Evolutionary conservation across 306 rosid species (phyloP), one percentile per base, ranked within the genome.

Genomic region (Glycine tomentella): DNA sequence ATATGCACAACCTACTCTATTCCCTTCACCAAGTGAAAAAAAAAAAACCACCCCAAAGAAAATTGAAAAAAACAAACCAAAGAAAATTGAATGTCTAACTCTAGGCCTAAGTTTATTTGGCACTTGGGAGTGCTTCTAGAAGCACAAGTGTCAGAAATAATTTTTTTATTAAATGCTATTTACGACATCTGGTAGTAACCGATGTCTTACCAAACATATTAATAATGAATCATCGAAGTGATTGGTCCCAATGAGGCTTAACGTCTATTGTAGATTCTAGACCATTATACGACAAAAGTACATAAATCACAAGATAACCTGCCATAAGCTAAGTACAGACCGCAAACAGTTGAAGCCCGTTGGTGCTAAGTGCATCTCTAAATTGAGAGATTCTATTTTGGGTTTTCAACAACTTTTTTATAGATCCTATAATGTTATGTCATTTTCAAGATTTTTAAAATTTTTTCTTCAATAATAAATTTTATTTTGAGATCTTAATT

Each of bases 251-350:
- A 1, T 71, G 40, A 61, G 45, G 33, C 12, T 12, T 57, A 38
- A 7, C 2, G 9, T 33, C 11, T 56, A 38, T 12, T 13, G 56
- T 57, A 65, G 51, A 75, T 69, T 17, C 4, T 4, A 20, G 4
- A 40, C 44, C 64, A 59, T 25, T 78, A 45, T n/a, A 40, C 53
- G 11, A 16, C 81, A 52, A 48, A 15, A 55, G 2, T 36, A 48
- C 56, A 45, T 20, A 67, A 33, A 34, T 67, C 55, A 69, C 57
- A 75, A 46, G 38, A 82, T 10, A 58, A 34, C 56, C 3, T 33
- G n/a, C n/a, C n/a, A n/a, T 17, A 62, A 72, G 17, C 3, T 2
- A 15, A 48, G 31, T 75, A 49, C n/a, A 34, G 25, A 76, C 38
- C 3, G 51, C 75, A 78, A 67, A 12, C 5, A 57, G n/a, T 1